Percentiles rank a stretch among this genome's conserved stretches.
These are phyloP conservation scores for Pseudonectria foliicola DNA, from an alignment of 2,329 filamentous ascomycete genomes.

Conservation along the genomic window DNA sequence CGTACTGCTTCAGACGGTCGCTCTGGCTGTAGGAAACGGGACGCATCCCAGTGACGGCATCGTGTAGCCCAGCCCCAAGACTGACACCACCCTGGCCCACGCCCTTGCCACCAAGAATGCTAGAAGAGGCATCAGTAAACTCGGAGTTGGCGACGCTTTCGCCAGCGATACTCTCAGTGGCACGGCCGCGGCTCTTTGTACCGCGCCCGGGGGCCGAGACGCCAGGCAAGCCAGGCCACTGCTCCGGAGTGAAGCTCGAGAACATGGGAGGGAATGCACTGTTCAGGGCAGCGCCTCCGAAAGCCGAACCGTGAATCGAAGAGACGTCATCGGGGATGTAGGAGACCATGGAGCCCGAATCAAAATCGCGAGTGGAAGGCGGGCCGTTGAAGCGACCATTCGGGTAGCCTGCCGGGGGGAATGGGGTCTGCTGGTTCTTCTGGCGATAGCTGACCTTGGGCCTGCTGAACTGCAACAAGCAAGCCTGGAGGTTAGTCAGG, in stretches of 20 bases:
- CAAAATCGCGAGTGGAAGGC: conserved; percentile 48
- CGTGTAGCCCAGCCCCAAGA: conserved; percentile 72
- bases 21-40: conserved; percentile 51
- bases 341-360: conserved; percentile 82
- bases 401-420: conserved; percentile 35
- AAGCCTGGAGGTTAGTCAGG: conserved; percentile 90
- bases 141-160: conserved; percentile 91
- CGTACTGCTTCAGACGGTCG: conserved; percentile 89
- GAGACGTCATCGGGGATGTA: conserved; percentile 97
- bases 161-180: conserved; percentile 74
- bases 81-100: conserved; percentile 82
- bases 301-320: conserved; percentile 84
- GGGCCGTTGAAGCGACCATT: conserved; percentile 36
- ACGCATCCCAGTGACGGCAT: conserved; percentile 58
- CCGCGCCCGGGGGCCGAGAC: conserved; percentile 55
- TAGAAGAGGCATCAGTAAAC: conserved; percentile 74
- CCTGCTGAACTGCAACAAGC: conserved; percentile 86
- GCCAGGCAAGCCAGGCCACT: conserved; percentile 77
- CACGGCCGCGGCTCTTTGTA: conserved; percentile 58
- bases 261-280: conserved; percentile 89
- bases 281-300: conserved; percentile 72
- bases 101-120: conserved; percentile 67
- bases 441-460: conserved; percentile 91
- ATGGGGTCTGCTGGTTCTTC: conserved; percentile 74
- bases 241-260: conserved; percentile 78